Percentiles rank a stretch among this genome's conserved stretches.
These are phyloP conservation scores for Tuber melanosporum DNA, from an alignment of 495 filamentous ascomycete genomes.

Conservation along the genomic window DNA sequence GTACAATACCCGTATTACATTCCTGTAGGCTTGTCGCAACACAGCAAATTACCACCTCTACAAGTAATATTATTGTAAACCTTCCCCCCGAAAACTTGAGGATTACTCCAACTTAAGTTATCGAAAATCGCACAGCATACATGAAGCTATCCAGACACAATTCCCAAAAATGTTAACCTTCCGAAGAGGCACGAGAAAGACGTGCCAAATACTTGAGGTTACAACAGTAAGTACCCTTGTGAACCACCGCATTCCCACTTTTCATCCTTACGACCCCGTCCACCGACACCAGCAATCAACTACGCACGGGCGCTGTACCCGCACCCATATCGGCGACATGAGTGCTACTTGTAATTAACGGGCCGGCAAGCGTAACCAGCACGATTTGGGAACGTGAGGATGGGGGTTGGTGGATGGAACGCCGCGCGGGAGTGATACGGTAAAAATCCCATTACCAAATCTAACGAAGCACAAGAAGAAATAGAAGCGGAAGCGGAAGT, in stretches of 20 bases:
- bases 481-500: background rate
- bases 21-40: background rate
- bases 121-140: background rate
- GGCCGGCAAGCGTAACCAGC: background rate
- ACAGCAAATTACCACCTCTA: background rate
- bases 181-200: background rate
- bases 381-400: background rate
- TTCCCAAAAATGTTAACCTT: background rate
- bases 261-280: background rate
- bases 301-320: background rate
- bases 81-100: background rate
- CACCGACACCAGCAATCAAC: background rate
- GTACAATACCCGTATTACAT: background rate
- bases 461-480: background rate
- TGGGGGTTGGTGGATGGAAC: background rate
- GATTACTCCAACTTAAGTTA: background rate
- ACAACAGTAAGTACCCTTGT: background rate
- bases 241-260: background rate
- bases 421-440: background rate
- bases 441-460: constrained; percentile 1
- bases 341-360: background rate
- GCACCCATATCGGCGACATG: no score
- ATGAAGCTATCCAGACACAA: background rate
- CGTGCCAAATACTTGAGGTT: background rate
- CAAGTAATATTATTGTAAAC: background rate